These are phyloP conservation scores for Trichomonas gallinae DNA, from an alignment of 208 protist genomes.

Conservation along the genomic window DNA sequence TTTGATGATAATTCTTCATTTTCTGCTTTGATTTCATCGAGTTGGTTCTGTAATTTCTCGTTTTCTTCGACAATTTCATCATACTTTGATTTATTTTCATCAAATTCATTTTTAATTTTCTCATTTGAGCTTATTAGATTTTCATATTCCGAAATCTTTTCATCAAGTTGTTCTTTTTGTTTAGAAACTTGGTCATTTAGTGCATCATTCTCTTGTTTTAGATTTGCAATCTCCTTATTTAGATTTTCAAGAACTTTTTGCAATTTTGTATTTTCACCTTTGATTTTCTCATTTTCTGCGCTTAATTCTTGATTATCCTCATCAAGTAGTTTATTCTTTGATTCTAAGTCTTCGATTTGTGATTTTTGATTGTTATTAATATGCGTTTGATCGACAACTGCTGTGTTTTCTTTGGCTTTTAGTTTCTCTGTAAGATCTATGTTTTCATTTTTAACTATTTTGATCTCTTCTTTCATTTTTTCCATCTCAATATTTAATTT, in stretches of 20 bases:
- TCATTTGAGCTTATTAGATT: not conserved
- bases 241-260: not conserved
- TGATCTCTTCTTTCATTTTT: not conserved
- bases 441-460: not conserved
- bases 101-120: not conserved
- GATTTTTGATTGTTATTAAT: too few relatives aligned
- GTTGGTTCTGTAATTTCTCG: not conserved
- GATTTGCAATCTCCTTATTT: not conserved
- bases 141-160: too few relatives aligned
- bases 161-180: not conserved
- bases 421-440: not conserved
- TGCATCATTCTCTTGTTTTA: not conserved
- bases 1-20: not conserved
- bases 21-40: not conserved
- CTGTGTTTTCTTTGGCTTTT: too few relatives aligned
- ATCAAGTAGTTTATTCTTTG: not conserved
- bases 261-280: not conserved
- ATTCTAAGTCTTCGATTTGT: not conserved
- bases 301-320: not conserved
- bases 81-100: not conserved
- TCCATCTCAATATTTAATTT: not conserved
- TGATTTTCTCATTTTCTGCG: not conserved
- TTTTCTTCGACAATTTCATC: not conserved
- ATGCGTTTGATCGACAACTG: too few relatives aligned
- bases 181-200: not conserved